Evolutionary conservation across 2,329 filamentous ascomycete species (phyloP).

Genomic region (Venturia aucupariae): DNA sequence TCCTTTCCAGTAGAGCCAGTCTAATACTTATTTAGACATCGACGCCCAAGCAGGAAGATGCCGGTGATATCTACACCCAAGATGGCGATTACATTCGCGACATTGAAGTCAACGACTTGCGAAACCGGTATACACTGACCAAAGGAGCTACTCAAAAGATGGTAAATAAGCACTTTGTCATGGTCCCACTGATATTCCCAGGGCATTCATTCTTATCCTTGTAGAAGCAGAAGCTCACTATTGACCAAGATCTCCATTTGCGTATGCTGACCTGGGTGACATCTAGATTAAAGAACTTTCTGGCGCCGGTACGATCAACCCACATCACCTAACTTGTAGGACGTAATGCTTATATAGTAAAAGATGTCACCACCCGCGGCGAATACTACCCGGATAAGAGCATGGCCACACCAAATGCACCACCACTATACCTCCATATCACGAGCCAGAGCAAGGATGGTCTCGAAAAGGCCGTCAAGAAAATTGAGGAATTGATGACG

Average conservation of each 20-base stretch:
- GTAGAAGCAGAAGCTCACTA: constrained; percentile 36
- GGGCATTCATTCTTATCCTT: constrained; percentile 18
- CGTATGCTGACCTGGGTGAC: constrained; percentile 92
- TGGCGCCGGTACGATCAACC: constrained; percentile 90
- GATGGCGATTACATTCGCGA: constrained; percentile 98
- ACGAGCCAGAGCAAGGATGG: constrained; percentile 87
- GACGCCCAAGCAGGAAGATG: constrained; percentile 5
- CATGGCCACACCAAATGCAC: constrained; percentile 88
- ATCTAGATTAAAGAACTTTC: constrained; percentile 98
- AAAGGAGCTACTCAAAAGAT: constrained; percentile 98
- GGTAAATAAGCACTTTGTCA: constrained; percentile 71
- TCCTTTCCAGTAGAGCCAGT: constrained; percentile 35
- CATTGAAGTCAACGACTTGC: constrained; percentile 95
- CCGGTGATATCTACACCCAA: constrained; percentile 78
- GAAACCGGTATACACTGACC: constrained; percentile 93
- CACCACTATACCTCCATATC: constrained; percentile 88
- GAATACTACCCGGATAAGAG: constrained; percentile 95
- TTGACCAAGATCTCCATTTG: constrained; percentile 52
- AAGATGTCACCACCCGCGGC: constrained; percentile 98
- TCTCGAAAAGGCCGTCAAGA: constrained; percentile 76
- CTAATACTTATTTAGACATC: constrained; percentile 13
- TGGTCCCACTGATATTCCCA: constrained; percentile 55
- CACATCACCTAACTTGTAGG: constrained; percentile 40
- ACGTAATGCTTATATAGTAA: constrained; percentile 29
- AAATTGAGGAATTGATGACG: constrained; percentile 92